Conservation (phyloP, 257 asterid genomes). For the Solanum bukasovii region DNA sequence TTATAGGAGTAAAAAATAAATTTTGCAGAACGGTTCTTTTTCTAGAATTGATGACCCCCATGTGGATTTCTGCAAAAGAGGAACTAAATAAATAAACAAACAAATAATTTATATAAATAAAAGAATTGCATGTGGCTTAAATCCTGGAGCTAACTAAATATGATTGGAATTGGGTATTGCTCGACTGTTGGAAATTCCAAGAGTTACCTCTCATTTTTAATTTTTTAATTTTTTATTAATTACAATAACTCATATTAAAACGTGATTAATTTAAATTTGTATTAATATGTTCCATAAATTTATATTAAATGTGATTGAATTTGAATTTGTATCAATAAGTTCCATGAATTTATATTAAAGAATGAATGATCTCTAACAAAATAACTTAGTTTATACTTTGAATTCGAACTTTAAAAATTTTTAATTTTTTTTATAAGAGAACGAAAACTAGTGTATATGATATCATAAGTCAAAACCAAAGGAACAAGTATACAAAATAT, state of each 20-base stretch:
- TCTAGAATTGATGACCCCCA: background rate
- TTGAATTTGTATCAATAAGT: background rate
- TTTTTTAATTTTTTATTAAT: too few species aligned
- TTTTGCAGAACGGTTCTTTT: background rate
- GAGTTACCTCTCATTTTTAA: background rate
- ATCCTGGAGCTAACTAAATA: background rate
- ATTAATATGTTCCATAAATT: fast-evolving
- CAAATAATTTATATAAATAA: background rate
- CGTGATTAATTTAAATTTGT: background rate
- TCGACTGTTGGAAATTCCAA: background rate
- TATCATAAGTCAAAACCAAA: too few species aligned
- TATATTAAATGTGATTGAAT: background rate
- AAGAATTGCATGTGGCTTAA: background rate
- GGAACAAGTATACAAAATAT: too few species aligned
- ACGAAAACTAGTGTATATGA: too few species aligned
- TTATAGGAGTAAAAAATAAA: background rate
- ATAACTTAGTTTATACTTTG: background rate
- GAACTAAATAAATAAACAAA: background rate
- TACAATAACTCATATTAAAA: too few species aligned
- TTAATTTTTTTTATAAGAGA: too few species aligned
- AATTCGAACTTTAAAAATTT: background rate
- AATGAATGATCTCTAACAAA: background rate
- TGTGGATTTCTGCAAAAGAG: background rate
- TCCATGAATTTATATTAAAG: background rate
- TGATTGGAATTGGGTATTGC: background rate